These are phyloP conservation scores for Thalassiosira exigua DNA, from an alignment of 352 stramenopile species.

Conservation along the genomic window DNA sequence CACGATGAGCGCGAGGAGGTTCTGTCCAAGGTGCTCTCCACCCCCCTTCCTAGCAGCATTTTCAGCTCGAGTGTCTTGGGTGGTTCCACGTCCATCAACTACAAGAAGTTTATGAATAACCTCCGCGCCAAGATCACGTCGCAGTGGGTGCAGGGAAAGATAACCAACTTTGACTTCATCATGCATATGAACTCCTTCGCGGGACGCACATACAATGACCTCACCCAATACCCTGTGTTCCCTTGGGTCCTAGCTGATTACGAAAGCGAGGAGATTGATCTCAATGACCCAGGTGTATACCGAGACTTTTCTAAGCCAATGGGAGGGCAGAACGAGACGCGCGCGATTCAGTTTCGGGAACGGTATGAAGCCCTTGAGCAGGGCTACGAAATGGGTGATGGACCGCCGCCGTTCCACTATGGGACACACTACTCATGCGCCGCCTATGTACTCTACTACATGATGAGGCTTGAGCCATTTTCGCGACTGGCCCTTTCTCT, in stretches of 20 bases:
- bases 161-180: slow-evolving; percentile 95
- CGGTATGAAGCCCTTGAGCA: slow-evolving; percentile 89
- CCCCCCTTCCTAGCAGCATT: slow-evolving; percentile 84
- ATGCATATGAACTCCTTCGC: slow-evolving; percentile 97
- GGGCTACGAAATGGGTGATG: slow-evolving; percentile 88
- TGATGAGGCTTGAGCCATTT: slow-evolving; percentile 99
- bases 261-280: slow-evolving; percentile 92
- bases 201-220: slow-evolving; percentile 90
- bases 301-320: slow-evolving; percentile 98
- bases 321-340: slow-evolving; percentile 90
- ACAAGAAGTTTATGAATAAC: slow-evolving; percentile 87
- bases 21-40: slow-evolving; percentile 74
- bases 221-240: slow-evolving; percentile 98
- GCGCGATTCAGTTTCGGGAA: slow-evolving; percentile 93
- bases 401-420: slow-evolving; percentile 96
- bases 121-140: slow-evolving; percentile 86
- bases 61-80: slow-evolving; percentile 71
- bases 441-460: slow-evolving; percentile 97
- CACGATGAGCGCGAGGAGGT: slow-evolving; percentile 82
- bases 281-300: slow-evolving; percentile 91
- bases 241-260: slow-evolving; percentile 99
- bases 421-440: slow-evolving; percentile 96
- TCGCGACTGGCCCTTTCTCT: slow-evolving; percentile 93
- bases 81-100: slow-evolving; percentile 77
- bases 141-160: slow-evolving; percentile 89